Percentiles rank a stretch among this genome's conserved stretches.
phyloP scores from a whole-genome alignment of 331 rosid species.

The Cydonia oblonga region DNA sequence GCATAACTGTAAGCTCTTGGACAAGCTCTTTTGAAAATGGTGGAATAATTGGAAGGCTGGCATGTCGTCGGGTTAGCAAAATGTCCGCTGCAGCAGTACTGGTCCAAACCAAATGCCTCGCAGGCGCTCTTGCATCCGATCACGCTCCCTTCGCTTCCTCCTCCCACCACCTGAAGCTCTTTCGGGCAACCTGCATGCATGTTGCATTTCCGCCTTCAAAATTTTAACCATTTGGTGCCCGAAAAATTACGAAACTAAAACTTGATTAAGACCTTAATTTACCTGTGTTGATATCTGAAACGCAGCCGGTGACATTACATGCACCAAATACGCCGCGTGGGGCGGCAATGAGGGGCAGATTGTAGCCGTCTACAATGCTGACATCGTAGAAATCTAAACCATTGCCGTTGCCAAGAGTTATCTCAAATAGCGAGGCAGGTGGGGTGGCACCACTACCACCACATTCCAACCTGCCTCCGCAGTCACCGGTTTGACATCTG shows the following conservation, averaged over 20 bases:
- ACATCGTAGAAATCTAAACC: conserved; percentile 68
- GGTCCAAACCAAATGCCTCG: conserved; percentile 56
- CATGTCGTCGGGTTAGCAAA: conserved; percentile 70
- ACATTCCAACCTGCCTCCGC: conserved; percentile 80
- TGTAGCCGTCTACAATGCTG: conserved; percentile 83
- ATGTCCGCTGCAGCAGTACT: conserved; percentile 66
- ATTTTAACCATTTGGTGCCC: not conserved
- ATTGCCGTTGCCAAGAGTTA: conserved; percentile 61
- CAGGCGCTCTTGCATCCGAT: conserved; percentile 75
- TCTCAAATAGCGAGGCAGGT: conserved; percentile 78
- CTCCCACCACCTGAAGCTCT: conserved; percentile 75
- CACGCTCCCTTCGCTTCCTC: conserved; percentile 36
- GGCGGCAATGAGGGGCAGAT: conserved; percentile 53
- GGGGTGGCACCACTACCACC: conserved; percentile 76
- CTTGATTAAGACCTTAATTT: not conserved
- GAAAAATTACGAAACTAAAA: not conserved
- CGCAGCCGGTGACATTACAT: conserved; percentile 82
- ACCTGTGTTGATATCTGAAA: conserved; percentile 61
- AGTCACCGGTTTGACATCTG: conserved; percentile 74
- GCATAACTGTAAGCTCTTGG: conserved; percentile 83
- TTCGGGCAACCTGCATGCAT: conserved; percentile 57
- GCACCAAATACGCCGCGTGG: conserved; percentile 50
- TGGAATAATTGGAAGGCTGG: conserved; percentile 52
- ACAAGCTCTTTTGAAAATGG: conserved; percentile 70
- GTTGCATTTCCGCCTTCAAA: not conserved